Percentiles rank a stretch among this genome's conserved stretches.
phyloP scores from a whole-genome alignment of 208 protist genomes.

The Lotmaria passim region DNA sequence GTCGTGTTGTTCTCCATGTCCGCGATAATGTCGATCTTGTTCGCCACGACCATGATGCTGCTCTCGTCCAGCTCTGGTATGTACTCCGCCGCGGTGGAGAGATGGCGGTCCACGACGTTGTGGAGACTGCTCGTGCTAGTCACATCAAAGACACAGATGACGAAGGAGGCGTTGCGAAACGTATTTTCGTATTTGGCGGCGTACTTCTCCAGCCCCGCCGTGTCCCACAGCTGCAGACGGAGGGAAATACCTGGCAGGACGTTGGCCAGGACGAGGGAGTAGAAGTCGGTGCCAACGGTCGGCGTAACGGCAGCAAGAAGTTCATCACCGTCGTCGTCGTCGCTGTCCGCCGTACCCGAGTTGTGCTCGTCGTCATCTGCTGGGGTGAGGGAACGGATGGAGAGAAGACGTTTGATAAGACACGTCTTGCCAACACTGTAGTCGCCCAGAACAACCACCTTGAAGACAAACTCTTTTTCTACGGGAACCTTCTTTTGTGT shows the following conservation, averaged over 20 bases:
- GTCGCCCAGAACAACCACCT: conserved; percentile 35
- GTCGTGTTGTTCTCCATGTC: conserved; percentile 9
- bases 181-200: conserved; percentile 90
- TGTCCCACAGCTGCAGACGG: conserved; percentile 82
- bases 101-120: conserved; percentile 37
- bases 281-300: conserved; percentile 77
- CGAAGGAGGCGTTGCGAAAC: conserved; percentile 89
- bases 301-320: conserved; percentile 23
- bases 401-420: conserved; percentile 57
- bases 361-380: neutral
- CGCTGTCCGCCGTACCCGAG: conserved; percentile 17
- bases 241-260: conserved; percentile 43
- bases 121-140: conserved; percentile 91
- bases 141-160: conserved; percentile 97
- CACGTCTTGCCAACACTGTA: conserved; percentile 72
- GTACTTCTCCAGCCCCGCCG: conserved; percentile 94
- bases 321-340: conserved; percentile 23
- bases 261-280: conserved; percentile 36
- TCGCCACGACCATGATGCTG: conserved; percentile 54
- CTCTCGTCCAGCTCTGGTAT: conserved; percentile 45
- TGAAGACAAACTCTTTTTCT: conserved; percentile 34
- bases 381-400: neutral
- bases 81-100: conserved; percentile 35
- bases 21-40: conserved; percentile 56
- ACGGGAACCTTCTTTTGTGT: conserved; percentile 4